These are phyloP conservation scores for Thuja plicata DNA, from an alignment of 83 land plant species.

Conservation along the genomic window DNA sequence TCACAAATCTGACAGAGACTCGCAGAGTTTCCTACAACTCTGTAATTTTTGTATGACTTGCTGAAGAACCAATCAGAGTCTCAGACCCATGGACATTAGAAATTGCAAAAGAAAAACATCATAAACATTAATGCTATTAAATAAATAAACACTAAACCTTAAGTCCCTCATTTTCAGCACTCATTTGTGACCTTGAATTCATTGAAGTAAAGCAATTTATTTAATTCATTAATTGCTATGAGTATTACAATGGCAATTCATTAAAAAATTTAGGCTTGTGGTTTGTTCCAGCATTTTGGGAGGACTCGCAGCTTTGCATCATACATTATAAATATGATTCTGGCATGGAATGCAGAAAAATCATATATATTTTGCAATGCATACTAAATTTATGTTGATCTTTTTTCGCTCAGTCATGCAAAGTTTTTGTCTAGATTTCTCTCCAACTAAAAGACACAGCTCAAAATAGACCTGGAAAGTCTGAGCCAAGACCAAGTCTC, in stretches of 20 bases:
- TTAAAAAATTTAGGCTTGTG: too few species aligned
- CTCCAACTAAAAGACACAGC: background rate
- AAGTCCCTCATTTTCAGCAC: background rate
- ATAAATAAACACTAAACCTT: background rate
- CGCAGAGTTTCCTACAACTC: background rate
- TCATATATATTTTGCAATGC: background rate
- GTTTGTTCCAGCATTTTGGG: background rate
- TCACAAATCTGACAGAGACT: background rate
- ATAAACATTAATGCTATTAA: too few species aligned
- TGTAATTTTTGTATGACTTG: background rate
- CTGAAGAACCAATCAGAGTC: background rate
- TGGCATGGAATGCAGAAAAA: background rate
- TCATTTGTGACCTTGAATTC: background rate
- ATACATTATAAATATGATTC: background rate
- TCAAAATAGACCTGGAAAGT: background rate
- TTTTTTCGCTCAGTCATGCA: background rate
- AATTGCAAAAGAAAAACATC: too few species aligned
- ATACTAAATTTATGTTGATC: background rate
- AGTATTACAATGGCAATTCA: background rate
- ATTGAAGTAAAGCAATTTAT: background rate
- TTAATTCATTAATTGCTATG: background rate
- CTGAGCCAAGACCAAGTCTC: background rate
- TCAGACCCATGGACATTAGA: background rate
- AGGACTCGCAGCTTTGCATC: background rate
- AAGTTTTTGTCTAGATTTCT: background rate